Base-by-base conservation (phyloP, 495 filamentous ascomycete genomes). In the Podospora didyma region DNA sequence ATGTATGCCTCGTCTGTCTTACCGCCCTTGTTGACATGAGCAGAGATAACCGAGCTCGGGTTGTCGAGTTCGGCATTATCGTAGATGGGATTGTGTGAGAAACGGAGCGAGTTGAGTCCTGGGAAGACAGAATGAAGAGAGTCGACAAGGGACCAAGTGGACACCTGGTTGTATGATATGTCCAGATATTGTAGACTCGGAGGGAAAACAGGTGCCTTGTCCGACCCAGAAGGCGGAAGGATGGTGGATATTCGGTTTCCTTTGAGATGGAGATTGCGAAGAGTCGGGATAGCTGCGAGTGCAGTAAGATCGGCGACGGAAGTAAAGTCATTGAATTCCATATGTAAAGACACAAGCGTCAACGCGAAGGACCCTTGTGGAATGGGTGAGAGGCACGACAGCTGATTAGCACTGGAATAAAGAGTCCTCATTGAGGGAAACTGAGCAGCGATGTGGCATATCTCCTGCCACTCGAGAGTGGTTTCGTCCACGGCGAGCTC, bases 51-150 rank as follows among this genome's bases (percentile, higher is more conserved):
- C 2, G 37, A 37, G 54, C 26, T 22, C 3, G 20, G 4, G 37
- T 54, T 51, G 34, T 72, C 71, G 5, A 80, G 57, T 24, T 82
- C 76, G 4, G 79, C 72, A 60, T 79, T 74, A 46, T 84, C 74
- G 74, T 86, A 91, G 31, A 97, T 79, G 0, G 93, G 90, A 63
- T 97, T 97, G 65, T 89, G 85, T 2, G 88, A 84, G 57, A 95
- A 81, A 12, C 92, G 86, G 42, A 98, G 82, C 20, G 79, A 79
- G 35, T 67, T 76, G 17, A 92, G 73, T n/a, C 82, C 80, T 2
- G 92, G 92, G 56, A 95, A 90, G 12, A 81, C 72, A 4, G 59
- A 49, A 1, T 80, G 67, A 4, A 97, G 77, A 0, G 74, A 60
- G 59, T 96, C 85, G 52, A 96, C 76, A 62, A 89, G 85, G 34